phyloP scores from a whole-genome alignment of 768 basidiomycete species.

The Epithele typhae region DNA sequence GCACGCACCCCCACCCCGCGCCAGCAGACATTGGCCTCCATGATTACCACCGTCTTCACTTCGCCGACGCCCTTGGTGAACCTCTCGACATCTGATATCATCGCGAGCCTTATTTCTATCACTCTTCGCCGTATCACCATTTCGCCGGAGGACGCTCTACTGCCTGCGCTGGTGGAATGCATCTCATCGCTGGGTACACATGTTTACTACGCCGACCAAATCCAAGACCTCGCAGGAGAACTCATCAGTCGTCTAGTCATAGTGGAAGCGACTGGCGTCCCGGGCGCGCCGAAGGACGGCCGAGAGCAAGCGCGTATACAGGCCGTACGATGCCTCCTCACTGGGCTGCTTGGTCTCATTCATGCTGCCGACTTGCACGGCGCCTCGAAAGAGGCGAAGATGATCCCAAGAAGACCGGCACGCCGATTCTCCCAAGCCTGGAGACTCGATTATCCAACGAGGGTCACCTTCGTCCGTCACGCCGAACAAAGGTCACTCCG shows the following conservation, averaged over 20 bases:
- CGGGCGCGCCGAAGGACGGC: slow-evolving; percentile 34
- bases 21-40: slow-evolving; percentile 62
- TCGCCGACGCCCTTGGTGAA: slow-evolving; percentile 82
- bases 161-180: slow-evolving; percentile 67
- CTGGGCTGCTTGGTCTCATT: slow-evolving; percentile 68
- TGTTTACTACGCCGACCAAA: slow-evolving; percentile 94
- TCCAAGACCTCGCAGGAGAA: slow-evolving; percentile 87
- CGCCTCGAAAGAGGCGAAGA: slow-evolving; percentile 23
- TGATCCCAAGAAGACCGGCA: slow-evolving; percentile 15
- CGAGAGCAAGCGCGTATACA: slow-evolving; percentile 48
- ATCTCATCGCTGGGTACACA: slow-evolving; percentile 85
- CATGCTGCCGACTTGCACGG: slow-evolving; percentile 54
- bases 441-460: slow-evolving; percentile 14
- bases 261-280: slow-evolving; percentile 61
- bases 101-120: slow-evolving; percentile 71
- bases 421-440: slow-evolving; percentile 9
- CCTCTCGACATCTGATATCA: slow-evolving; percentile 84
- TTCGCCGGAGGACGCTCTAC: slow-evolving; percentile 56
- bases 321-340: slow-evolving; percentile 66
- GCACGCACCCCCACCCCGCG: slow-evolving; percentile 39
- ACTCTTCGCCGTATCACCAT: slow-evolving; percentile 66
- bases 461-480: slow-evolving; percentile 36
- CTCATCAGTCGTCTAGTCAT: slow-evolving; percentile 69
- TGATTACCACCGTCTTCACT: slow-evolving; percentile 82
- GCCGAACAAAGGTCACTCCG: slow-evolving; percentile 65